Evolutionary conservation across 768 basidiomycete species (phyloP).

Genomic region (Rhodotorula taiwanensis): DNA sequence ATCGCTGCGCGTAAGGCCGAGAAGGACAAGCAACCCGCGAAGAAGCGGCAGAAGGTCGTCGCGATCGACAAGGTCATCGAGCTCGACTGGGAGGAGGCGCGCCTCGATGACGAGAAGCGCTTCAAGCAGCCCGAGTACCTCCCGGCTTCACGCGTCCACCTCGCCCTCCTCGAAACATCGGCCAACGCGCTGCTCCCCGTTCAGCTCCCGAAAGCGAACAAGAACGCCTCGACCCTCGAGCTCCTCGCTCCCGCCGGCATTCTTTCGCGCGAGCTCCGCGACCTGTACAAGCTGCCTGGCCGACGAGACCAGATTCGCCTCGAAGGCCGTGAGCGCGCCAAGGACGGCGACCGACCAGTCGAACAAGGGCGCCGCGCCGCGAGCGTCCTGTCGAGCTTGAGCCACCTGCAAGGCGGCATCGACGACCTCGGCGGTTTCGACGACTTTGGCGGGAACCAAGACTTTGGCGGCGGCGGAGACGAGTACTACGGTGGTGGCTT

Average conservation of each 20-base stretch:
- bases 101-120: conserved; percentile 60
- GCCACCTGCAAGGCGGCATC: conserved; percentile 5
- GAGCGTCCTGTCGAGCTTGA: conserved; percentile 22
- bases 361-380: conserved; percentile 24
- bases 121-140: conserved; percentile 75
- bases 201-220: conserved; percentile 63
- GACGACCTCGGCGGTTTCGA: background rate
- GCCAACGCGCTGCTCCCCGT: conserved; percentile 70
- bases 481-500: conserved; percentile 35
- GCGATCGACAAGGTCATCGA: conserved; percentile 79
- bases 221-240: conserved; percentile 58
- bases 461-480: conserved; percentile 20
- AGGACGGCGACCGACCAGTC: conserved; percentile 12
- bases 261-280: conserved; percentile 63
- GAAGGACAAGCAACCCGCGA: conserved; percentile 49
- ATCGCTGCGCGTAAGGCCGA: conserved; percentile 38
- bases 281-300: conserved; percentile 64
- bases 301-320: conserved; percentile 28
- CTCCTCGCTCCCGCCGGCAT: conserved; percentile 76
- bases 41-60: conserved; percentile 63
- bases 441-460: conserved; percentile 12
- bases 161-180: conserved; percentile 78
- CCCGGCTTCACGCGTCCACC: conserved; percentile 72
- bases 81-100: conserved; percentile 55
- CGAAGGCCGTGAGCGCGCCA: conserved; percentile 13